Evolutionary conservation across 2,329 filamentous ascomycete species (phyloP).

Genomic region (Colletotrichum lentis): DNA sequence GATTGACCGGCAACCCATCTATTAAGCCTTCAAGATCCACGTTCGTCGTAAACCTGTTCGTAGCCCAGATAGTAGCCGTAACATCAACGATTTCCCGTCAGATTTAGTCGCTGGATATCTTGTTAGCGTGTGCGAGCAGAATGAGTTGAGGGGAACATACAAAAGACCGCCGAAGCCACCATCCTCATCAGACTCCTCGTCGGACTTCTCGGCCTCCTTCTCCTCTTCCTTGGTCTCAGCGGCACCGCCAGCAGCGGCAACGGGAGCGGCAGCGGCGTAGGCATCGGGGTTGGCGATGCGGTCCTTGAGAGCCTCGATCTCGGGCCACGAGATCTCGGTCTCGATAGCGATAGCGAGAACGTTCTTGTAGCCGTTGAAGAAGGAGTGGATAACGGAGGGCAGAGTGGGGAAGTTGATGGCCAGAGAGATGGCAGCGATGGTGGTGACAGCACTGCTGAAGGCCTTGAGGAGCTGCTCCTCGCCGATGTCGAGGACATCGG

Average conservation of each 20-base stretch:
- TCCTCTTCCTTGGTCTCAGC: slow-evolving; percentile 65
- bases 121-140: slow-evolving; percentile 49
- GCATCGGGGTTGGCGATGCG: slow-evolving; percentile 98
- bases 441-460: slow-evolving; percentile 81
- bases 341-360: slow-evolving; percentile 85
- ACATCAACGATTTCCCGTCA: slow-evolving; percentile 51
- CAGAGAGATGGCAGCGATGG: slow-evolving; percentile 90
- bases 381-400: slow-evolving; percentile 93
- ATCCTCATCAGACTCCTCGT: slow-evolving; percentile 73
- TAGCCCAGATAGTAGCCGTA: slow-evolving; percentile 53
- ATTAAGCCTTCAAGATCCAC: slow-evolving; percentile 56
- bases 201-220: slow-evolving; percentile 70
- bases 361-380: slow-evolving; percentile 99
- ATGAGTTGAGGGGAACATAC: slow-evolving; percentile 51
- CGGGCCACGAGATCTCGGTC: slow-evolving; percentile 93
- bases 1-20: slow-evolving; percentile 57
- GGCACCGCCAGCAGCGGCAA: slow-evolving; percentile 64
- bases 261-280: slow-evolving; percentile 85
- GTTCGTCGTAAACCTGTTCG: slow-evolving; percentile 55
- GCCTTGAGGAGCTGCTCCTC: slow-evolving; percentile 91
- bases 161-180: slow-evolving; percentile 85
- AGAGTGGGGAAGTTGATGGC: slow-evolving; percentile 95
- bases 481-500: slow-evolving; percentile 88
- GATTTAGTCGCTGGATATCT: slow-evolving; percentile 60
- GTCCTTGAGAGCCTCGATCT: slow-evolving; percentile 98